A percentile compares a stretch with the other conserved stretches of the same genome.
Evolutionary conservation across 257 asterid species (phyloP).

Genomic region (Marsdenia floribunda): DNA sequence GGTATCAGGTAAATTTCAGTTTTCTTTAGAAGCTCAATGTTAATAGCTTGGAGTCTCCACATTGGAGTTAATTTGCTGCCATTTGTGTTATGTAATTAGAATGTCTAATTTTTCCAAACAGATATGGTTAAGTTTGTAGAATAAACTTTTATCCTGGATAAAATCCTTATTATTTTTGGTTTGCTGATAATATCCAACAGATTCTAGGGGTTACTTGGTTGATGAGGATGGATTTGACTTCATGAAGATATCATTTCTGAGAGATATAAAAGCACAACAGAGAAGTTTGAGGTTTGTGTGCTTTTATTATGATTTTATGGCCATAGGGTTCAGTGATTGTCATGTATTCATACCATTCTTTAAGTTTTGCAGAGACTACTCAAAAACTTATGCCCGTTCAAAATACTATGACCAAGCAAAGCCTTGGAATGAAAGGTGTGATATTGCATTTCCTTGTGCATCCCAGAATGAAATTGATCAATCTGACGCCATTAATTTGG

Average conservation of each 20-base stretch:
- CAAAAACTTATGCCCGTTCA: conserved; percentile 94
- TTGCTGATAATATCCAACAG: conserved; percentile 38
- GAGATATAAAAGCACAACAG: conserved; percentile 87
- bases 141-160: not conserved
- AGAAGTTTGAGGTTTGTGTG: conserved; percentile 78
- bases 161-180: not conserved
- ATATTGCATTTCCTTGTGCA: conserved; percentile 95
- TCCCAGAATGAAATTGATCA: conserved; percentile 90
- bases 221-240: conserved; percentile 98
- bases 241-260: conserved; percentile 78
- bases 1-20: conserved; percentile 60
- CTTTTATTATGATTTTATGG: conserved; percentile 3
- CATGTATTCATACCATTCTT: not conserved
- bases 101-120: not conserved
- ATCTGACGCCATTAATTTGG: conserved; percentile 85
- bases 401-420: conserved; percentile 86
- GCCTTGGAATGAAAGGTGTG: conserved; percentile 97
- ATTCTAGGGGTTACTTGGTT: conserved; percentile 91
- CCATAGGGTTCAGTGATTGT: not conserved
- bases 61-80: not conserved
- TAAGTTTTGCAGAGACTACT: conserved; percentile 71
- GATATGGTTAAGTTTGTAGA: not conserved
- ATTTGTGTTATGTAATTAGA: not conserved
- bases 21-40: not conserved
- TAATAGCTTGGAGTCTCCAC: not conserved